A percentile compares a stretch with the other conserved stretches of the same genome.
phyloP scores from a whole-genome alignment of 2,329 filamentous ascomycete species.

The Aaosphaeria arxii region DNA sequence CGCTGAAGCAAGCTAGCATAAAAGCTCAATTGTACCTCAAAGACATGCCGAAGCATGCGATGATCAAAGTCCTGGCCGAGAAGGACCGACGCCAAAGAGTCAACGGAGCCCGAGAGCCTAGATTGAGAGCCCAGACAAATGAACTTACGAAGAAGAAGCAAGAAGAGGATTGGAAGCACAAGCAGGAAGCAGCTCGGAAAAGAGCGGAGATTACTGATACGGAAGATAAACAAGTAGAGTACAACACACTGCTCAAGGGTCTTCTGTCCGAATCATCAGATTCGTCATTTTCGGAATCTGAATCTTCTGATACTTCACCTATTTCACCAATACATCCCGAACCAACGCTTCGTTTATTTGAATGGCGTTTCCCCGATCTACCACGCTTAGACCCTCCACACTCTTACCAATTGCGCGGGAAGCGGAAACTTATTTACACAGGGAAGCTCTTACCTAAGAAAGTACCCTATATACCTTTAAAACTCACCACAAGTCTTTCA shows the following conservation, averaged over 20 bases:
- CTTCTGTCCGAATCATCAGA: background rate
- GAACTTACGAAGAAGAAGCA: conserved; percentile 5
- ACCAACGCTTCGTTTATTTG: background rate
- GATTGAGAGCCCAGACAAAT: conserved; percentile 7
- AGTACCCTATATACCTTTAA: conserved; percentile 20
- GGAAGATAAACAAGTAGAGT: background rate
- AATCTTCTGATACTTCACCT: background rate
- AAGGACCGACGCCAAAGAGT: conserved; percentile 9
- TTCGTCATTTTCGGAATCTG: background rate
- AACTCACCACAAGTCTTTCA: conserved; percentile 17
- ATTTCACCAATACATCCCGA: background rate
- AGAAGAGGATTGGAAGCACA: conserved; percentile 4
- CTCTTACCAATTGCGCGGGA: background rate
- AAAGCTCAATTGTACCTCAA: conserved; percentile 20
- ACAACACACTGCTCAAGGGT: background rate
- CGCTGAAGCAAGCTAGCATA: conserved; percentile 16
- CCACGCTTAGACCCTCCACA: too few species aligned
- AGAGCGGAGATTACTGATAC: background rate
- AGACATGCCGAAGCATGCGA: conserved; percentile 28
- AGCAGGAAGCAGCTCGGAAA: conserved; percentile 1
- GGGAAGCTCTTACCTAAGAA: conserved; percentile 7
- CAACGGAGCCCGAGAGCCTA: conserved; percentile 4
- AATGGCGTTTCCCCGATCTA: background rate
- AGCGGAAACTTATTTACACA: background rate
- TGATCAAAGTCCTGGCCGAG: conserved; percentile 19